Evolutionary conservation across 2,329 filamentous ascomycete species (phyloP), one percentile per base, ranked within the genome.

Genomic region (Arthrobotrys iridis): DNA sequence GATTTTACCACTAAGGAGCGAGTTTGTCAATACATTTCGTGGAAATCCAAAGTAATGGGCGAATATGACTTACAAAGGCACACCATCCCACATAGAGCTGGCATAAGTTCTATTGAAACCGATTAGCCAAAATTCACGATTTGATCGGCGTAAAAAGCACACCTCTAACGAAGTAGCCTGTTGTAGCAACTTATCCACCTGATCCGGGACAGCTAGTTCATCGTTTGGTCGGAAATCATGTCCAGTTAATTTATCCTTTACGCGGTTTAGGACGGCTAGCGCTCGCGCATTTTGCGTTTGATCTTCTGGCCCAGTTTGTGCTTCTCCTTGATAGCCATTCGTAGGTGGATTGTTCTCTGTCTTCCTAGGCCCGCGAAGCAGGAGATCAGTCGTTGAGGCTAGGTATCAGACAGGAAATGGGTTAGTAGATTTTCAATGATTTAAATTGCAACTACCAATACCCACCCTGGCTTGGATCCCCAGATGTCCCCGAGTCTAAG

Each of bases 171-270:
- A 97, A 4, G 95, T 99, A 20, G 95, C 95, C 84, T 99, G 94
- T 76, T 91, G 90, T 79, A 99, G 91, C 80, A 99, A 85, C 82
- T 96, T 94, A 83, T 97, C 94, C 3, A 99, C 96, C 83, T 99
- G 95, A 76, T 89, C 88, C 66, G 92, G 89, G 20, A 96, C 89
- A 70, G 89, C 90, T 77, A 99, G 86, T 83, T 98, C 94, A 80
- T 96, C 91, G 48, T 87, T 87, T 1, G 89, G 87, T 82, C 93
- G 93, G 83, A 99, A 99, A 81, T 99, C 95, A 18, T 91, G 87
- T 6, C 95, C 95, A 0, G 93, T 97, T 65, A 99, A 84, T 84
- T 99, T 99, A 85, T 97, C 94, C 82, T 93, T 92, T 43, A 99
- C 94, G 0, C 95, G 88, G 70, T 91, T 90, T 40, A 99, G 85